Base-by-base conservation (phyloP, 2,329 filamentous ascomycete genomes). In the Uncinocarpus reesii region DNA sequence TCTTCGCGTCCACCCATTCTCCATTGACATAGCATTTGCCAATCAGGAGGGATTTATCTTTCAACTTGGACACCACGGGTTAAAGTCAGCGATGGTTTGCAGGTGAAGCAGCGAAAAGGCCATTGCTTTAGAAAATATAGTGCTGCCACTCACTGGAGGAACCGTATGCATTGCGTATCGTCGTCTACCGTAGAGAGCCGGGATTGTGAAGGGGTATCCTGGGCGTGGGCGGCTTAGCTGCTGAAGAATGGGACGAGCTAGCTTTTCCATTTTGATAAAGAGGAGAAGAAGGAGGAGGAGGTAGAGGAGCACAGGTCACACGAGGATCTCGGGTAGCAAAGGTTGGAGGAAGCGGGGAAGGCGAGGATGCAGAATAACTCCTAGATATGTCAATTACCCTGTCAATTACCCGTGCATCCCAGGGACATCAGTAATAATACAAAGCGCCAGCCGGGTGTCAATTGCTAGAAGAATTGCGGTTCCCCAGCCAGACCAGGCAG, bases 11-110 rank as follows among this genome's bases (percentile, higher is more conserved):
- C 53, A 93, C 78, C 86, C 89, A 98, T 76, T 94, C 78, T 60
- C 92, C 92, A 64, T 98, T 90, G 61, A 96, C 81, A 63, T 90
- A 95, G 60, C 80, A 70, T 63, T 89, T 78, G 57, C 83, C 79
- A 72, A 93, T 95, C 60, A 96, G 78, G 52, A 98, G 77, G 20
- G 83, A 86, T 29, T 79, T 78, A 58, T 90, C 85, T 61, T 81
- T 85, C 60, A 90, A 78, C 82, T 88, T 42, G 40, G 34, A 0
- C 1, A 21, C 31, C 49, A 36, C 36, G n/a, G 20, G 32, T 4
- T 1, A 16, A 43, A 43, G 28, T 44, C 34, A 49, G 42, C 20
- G 15, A 11, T 8, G 11, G 13, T 28, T n/a, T 6, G 7, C 13
- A 11, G 8, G 8, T 10, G 13, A 24, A 21, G 31, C 21, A 15